Conservation (phyloP, 495 filamentous ascomycete species). For the Venustampulla echinocandica region DNA sequence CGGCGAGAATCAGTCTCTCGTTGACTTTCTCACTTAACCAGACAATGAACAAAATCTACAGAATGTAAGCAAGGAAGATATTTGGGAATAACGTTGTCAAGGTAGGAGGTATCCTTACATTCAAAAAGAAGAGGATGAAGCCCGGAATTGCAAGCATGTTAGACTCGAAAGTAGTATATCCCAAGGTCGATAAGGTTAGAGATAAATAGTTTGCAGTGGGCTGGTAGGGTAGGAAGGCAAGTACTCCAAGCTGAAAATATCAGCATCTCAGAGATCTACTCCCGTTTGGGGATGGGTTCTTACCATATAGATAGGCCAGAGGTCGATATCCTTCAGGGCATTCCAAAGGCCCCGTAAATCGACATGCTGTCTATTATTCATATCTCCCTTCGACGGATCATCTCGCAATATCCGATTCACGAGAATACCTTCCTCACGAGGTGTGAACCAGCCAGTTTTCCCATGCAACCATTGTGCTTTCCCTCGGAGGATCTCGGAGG, state of each 20-base stretch:
- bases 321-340: constrained; percentile 56
- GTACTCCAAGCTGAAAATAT: constrained; percentile 50
- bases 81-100: neutral
- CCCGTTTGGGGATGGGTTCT: too few relatives aligned
- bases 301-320: constrained; percentile 61
- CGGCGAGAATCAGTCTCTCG: constrained; percentile 40
- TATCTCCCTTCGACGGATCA: constrained; percentile 54
- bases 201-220: constrained; percentile 44
- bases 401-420: constrained; percentile 68
- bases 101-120: constrained; percentile 27
- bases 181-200: constrained; percentile 45
- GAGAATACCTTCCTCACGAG: constrained; percentile 57
- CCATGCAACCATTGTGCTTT: constrained; percentile 51
- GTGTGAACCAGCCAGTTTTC: constrained; percentile 63
- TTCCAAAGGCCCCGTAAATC: constrained; percentile 48
- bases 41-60: neutral
- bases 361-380: constrained; percentile 54
- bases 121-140: constrained; percentile 38
- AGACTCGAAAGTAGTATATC: constrained; percentile 55
- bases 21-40: constrained; percentile 27
- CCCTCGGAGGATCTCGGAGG: constrained; percentile 25
- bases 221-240: constrained; percentile 10
- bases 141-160: constrained; percentile 62
- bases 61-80: constrained; percentile 35
- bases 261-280: constrained; percentile 49